Conservation (phyloP, 495 filamentous ascomycete species). For the Corynascus novoguineensis region DNA sequence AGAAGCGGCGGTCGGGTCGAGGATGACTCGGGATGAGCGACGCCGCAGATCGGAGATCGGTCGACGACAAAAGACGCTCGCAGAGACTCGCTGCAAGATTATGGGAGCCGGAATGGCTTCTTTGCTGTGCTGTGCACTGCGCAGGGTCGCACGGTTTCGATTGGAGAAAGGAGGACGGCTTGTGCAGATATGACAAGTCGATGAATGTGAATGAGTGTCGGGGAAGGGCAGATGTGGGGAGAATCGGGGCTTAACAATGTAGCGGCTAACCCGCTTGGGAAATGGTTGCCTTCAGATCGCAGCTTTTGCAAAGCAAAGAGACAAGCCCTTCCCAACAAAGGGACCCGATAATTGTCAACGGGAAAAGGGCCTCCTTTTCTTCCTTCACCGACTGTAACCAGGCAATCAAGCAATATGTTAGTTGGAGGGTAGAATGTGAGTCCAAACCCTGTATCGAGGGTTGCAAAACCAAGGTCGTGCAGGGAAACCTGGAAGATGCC, state of each 20-base stretch:
- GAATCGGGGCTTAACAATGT: conserved; percentile 12
- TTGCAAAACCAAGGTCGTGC: not conserved
- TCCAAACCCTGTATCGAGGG: not conserved
- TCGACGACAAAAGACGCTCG: not conserved
- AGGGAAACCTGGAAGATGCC: not conserved
- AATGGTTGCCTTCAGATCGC: conserved; percentile 6
- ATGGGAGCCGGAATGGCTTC: not conserved
- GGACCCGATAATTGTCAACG: not conserved
- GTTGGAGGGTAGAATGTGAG: not conserved
- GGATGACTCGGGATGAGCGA: conserved; percentile 2
- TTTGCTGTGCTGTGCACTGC: not conserved
- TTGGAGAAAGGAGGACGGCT: not conserved
- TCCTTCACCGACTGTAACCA: not conserved
- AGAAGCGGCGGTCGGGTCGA: not conserved
- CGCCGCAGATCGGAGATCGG: not conserved
- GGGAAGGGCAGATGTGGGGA: conserved; percentile 2
- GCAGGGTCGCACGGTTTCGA: not conserved
- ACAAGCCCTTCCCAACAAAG: conserved; percentile 15
- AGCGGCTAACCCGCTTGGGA: conserved; percentile 16
- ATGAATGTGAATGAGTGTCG: not conserved
- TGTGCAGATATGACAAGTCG: conserved; percentile 1
- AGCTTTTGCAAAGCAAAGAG: conserved; percentile 4
- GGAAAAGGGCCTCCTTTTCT: not conserved
- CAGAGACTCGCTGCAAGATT: not conserved
- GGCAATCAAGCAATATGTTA: not conserved